Conservation (phyloP, 306 rosid genomes). For the Amphicarpaea edgeworthii region DNA sequence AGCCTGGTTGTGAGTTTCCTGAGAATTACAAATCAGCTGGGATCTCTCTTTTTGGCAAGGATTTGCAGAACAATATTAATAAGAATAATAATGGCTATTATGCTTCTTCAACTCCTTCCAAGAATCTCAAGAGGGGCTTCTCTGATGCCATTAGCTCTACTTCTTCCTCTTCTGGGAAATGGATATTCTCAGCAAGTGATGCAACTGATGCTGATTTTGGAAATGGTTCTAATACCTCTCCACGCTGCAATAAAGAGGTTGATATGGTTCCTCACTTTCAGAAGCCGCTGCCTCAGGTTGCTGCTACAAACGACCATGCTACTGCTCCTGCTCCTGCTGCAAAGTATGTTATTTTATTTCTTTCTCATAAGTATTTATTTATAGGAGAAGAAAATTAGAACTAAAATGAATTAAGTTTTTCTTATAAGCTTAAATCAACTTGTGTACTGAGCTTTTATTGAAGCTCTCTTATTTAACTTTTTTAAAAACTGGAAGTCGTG, state of each 20-base stretch:
- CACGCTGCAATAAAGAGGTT: constrained; percentile 9
- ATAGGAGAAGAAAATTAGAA: background rate
- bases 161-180: constrained; percentile 16
- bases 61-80: constrained; percentile 2
- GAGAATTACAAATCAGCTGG: background rate
- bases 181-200: constrained; percentile 14
- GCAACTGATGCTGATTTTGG: background rate
- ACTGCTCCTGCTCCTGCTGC: constrained; percentile 6
- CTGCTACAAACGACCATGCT: constrained; percentile 5
- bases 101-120: constrained; percentile 15
- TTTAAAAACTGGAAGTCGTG: no score
- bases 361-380: background rate
- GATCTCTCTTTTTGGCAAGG: constrained; percentile 26
- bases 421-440: background rate
- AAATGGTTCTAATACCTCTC: background rate
- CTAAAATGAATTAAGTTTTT: background rate
- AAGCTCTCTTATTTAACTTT: no score
- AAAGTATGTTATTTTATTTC: constrained; percentile 18
- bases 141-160: constrained; percentile 6
- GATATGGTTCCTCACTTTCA: constrained; percentile 1
- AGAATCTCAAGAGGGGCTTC: constrained; percentile 32
- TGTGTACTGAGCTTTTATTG: background rate
- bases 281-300: background rate
- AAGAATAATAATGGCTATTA: background rate
- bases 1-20: background rate